Percentiles rank a stretch among this genome's conserved stretches.
phyloP scores from a whole-genome alignment of 2,329 filamentous ascomycete species.

The Ophiosphaerella korrae region DNA sequence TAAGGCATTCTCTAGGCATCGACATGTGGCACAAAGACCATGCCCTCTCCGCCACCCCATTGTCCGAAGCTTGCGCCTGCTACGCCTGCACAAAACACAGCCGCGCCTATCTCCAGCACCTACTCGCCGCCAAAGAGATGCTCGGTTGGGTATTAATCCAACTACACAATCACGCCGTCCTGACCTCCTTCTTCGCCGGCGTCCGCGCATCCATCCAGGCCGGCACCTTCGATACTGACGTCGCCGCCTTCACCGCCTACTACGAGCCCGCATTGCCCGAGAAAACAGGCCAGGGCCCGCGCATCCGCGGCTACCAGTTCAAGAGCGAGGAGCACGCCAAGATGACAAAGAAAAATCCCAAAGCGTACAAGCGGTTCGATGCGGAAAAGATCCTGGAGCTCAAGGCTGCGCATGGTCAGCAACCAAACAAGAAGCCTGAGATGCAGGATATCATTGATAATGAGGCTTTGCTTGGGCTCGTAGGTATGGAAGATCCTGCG shows the following conservation, averaged over 20 bases:
- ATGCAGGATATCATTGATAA: constrained; percentile 40
- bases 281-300: constrained; percentile 76
- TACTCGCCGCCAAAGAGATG: constrained; percentile 93
- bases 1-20: constrained; percentile 62
- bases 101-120: constrained; percentile 83
- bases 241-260: constrained; percentile 63
- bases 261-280: constrained; percentile 76
- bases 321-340: constrained; percentile 36
- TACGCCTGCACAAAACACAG: constrained; percentile 86
- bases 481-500: constrained; percentile 22
- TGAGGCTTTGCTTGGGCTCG: constrained; percentile 37
- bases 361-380: constrained; percentile 35
- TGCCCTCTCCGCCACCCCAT: constrained; percentile 65
- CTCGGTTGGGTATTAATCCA: constrained; percentile 92
- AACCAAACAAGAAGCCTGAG: constrained; percentile 30
- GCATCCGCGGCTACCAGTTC: constrained; percentile 45
- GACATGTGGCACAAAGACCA: constrained; percentile 75
- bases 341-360: constrained; percentile 39
- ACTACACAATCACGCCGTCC: constrained; percentile 81
- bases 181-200: constrained; percentile 73
- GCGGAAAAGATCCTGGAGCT: constrained; percentile 31
- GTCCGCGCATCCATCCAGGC: constrained; percentile 68
- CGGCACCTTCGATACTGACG: constrained; percentile 61
- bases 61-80: constrained; percentile 71
- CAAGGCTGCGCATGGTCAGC: constrained; percentile 37